phyloP scores from a whole-genome alignment of 441 rosid species.

The Mallotus repandus region DNA sequence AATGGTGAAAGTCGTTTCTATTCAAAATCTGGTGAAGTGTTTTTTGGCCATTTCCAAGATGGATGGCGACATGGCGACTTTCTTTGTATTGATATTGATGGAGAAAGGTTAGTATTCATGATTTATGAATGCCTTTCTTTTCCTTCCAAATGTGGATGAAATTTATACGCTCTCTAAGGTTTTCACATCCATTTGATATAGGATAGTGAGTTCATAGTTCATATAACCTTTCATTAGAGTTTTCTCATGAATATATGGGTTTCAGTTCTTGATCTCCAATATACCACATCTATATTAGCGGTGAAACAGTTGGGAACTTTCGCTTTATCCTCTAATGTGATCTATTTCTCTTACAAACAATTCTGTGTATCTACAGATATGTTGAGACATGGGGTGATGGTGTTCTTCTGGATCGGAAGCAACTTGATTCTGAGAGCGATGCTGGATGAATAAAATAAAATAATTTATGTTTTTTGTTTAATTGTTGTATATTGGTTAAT shows the following conservation, averaged over 20 bases:
- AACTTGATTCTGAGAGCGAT: conserved; percentile 39
- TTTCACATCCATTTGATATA: not conserved
- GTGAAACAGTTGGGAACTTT: no score
- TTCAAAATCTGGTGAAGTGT: conserved; percentile 72
- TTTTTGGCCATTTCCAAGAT: conserved; percentile 81
- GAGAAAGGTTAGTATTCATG: conserved; percentile 60
- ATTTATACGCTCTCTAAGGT: no score
- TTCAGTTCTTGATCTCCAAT: not conserved
- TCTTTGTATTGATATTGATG: conserved; percentile 70
- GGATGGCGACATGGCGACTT: conserved; percentile 93
- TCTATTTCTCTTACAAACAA: not conserved
- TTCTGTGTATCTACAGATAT: conserved; percentile 39
- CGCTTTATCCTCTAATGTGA: not conserved
- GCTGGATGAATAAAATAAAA: not conserved
- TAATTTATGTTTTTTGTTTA: not conserved
- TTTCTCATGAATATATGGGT: not conserved
- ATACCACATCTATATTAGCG: not conserved
- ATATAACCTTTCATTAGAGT: not conserved
- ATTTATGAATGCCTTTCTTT: not conserved
- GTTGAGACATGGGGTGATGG: conserved; percentile 87
- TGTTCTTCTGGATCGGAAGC: conserved; percentile 55
- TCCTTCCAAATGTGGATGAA: not conserved
- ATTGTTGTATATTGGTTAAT: not conserved
- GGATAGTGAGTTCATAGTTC: not conserved
- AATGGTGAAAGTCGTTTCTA: conserved; percentile 93